phyloP scores from a whole-genome alignment of 2,329 filamentous ascomycete genomes.

The Fusarium kyushuense region DNA sequence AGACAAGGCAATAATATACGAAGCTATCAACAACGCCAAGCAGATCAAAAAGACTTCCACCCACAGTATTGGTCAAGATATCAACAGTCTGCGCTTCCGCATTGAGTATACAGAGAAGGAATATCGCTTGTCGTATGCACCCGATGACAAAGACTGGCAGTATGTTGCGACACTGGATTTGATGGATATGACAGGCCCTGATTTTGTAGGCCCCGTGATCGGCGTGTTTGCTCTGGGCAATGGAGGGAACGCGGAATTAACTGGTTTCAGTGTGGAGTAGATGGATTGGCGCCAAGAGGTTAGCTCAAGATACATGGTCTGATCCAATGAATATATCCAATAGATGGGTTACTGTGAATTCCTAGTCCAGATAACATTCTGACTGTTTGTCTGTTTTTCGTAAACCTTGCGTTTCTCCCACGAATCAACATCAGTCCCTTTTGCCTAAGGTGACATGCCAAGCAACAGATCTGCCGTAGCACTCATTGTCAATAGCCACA shows the following conservation, averaged over 20 bases:
- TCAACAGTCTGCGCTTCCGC: not conserved
- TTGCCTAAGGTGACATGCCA: not conserved
- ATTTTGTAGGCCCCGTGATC: slow-evolving; percentile 28
- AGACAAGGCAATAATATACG: not conserved
- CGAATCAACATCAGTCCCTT: not conserved
- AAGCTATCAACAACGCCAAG: slow-evolving; percentile 9
- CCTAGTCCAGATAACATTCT: not conserved
- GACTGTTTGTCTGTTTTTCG: not conserved
- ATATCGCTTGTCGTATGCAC: not conserved
- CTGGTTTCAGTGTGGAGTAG: slow-evolving; percentile 17
- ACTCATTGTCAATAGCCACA: not conserved
- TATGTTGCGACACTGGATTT: slow-evolving; percentile 13
- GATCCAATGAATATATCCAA: not conserved
- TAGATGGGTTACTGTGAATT: not conserved
- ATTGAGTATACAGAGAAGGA: slow-evolving; percentile 17
- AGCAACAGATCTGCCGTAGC: not conserved
- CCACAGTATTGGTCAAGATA: not conserved
- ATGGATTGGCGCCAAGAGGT: not conserved
- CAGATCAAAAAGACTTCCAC: not conserved
- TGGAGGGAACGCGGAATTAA: not conserved
- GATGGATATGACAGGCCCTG: slow-evolving; percentile 18
- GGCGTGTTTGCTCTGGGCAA: slow-evolving; percentile 11
- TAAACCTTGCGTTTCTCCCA: not conserved
- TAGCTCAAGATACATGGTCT: not conserved
- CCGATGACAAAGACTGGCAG: not conserved